Evolutionary conservation across 164 flowering plant genomes (phyloP), one percentile per base, ranked within the genome.

Genomic region (Stephania yunnanensis): DNA sequence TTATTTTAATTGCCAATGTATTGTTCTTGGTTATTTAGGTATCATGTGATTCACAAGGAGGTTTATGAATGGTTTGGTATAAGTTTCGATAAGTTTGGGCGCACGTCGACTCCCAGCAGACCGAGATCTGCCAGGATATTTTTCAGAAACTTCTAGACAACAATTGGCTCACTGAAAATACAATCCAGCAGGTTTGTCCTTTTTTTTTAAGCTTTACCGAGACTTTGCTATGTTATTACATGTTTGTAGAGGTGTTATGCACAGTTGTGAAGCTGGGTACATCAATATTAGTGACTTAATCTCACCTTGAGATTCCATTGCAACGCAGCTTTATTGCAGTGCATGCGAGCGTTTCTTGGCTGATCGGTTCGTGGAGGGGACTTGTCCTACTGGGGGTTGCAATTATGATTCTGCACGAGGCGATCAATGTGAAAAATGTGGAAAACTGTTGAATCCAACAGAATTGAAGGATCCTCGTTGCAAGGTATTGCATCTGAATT

Each of bases 381-480:
- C 73, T 70, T 95, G 99, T 78, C 99, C 99, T 10, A 83, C 85
- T 45, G 83, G 71, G 77, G 89, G 82, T 63, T 95, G 99, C 76
- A 82, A 85, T 76, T 88, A 95, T 83, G 92, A 89, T 7, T 89
- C 97, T 82, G 99, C 99, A 46, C 82, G 98, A 73, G 99, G 99
- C 10, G 99, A 95, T 81, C 98, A 95, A 73, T 93, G 99, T 82
- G 98, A 93, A 79, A 89, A 90, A 8, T 95, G 99, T 75, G 91
- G 92, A 55, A 88, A 90, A 79, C 87, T 95, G 46, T 80, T 95
- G 81, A 92, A 93, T 87, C 97, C 99, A 13, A 93, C 97, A 9
- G 99, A 95, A 77, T 83, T 95, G 19, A 81, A 72, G 79, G 90
- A 92, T 71, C 99, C 99, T 19, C 85, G 81, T 79, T 95, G 99